Conservation (phyloP, 2,329 filamentous ascomycete genomes). For the Colletotrichum sublineola region DNA sequence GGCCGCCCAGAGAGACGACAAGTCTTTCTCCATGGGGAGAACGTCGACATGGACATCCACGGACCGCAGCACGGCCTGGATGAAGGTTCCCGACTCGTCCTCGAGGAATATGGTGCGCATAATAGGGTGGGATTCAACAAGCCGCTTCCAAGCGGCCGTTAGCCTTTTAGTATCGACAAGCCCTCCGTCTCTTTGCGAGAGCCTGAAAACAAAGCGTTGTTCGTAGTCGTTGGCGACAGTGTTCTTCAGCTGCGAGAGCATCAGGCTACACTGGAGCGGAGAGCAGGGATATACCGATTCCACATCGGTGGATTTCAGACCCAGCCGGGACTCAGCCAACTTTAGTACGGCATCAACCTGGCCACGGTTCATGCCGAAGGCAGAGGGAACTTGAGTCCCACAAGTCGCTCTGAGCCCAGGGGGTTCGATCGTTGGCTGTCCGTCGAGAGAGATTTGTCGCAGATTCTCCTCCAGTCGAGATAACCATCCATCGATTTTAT, state of each 20-base stretch:
- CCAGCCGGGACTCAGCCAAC: background rate
- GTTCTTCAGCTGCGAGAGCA: slow-evolving; percentile 27
- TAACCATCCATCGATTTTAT: slow-evolving; percentile 9
- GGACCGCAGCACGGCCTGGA: slow-evolving; percentile 10
- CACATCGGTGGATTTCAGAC: background rate
- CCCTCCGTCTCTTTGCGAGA: background rate
- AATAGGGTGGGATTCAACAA: background rate
- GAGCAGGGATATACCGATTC: slow-evolving; percentile 28
- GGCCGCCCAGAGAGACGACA: background rate
- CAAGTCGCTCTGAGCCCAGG: background rate
- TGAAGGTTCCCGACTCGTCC: background rate
- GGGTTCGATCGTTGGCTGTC: background rate
- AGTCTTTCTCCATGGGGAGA: background rate
- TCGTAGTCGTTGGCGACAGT: background rate
- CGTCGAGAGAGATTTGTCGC: background rate
- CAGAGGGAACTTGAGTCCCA: background rate
- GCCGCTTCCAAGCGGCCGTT: slow-evolving; percentile 14
- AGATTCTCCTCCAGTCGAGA: slow-evolving; percentile 1
- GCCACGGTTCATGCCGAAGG: background rate
- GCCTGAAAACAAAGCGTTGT: slow-evolving; percentile 30
- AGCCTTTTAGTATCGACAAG: slow-evolving; percentile 2
- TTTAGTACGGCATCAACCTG: background rate
- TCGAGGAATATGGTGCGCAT: slow-evolving; percentile 24
- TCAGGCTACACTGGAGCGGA: slow-evolving; percentile 32
- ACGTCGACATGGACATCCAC: background rate